Conservation (phyloP, 768 basidiomycete species). For the Mycena venus region DNA sequence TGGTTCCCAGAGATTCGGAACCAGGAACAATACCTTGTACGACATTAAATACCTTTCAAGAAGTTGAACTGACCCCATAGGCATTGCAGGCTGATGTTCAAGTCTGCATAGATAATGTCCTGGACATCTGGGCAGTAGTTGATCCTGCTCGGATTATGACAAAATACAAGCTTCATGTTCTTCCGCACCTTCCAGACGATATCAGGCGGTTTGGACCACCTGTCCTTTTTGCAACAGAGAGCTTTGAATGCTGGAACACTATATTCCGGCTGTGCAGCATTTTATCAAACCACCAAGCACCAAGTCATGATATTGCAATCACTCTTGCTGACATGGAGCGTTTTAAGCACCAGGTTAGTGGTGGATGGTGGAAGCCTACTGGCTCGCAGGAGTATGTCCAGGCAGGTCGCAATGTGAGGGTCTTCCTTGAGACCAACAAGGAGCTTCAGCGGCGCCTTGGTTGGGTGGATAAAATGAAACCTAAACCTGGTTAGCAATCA, state of each 20-base stretch:
- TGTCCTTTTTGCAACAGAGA: not conserved
- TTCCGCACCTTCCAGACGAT: not conserved
- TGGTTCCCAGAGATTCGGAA: not conserved
- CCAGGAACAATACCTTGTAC: not conserved
- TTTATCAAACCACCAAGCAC: not conserved
- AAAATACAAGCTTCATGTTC: not conserved
- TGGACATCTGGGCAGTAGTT: constrained; percentile 36
- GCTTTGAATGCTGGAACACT: not conserved
- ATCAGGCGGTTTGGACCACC: not conserved
- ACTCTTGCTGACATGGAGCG: not conserved
- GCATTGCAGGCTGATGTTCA: constrained; percentile 19
- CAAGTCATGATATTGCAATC: not conserved
- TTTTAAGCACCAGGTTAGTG: not conserved
- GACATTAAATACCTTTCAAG: too few species aligned
- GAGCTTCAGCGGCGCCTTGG: constrained; percentile 24
- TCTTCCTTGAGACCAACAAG: not conserved
- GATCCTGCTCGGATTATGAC: constrained; percentile 41
- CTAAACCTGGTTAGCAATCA: not conserved
- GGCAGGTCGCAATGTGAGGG: not conserved
- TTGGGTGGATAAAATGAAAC: constrained; percentile 17
- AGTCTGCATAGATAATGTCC: constrained; percentile 30
- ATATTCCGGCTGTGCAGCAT: not conserved
- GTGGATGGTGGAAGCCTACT: not conserved
- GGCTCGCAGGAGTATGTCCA: not conserved
- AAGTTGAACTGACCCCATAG: too few species aligned